Conservation (phyloP, 108 stramenopile species). For the Fragilariopsis cylindrus region DNA sequence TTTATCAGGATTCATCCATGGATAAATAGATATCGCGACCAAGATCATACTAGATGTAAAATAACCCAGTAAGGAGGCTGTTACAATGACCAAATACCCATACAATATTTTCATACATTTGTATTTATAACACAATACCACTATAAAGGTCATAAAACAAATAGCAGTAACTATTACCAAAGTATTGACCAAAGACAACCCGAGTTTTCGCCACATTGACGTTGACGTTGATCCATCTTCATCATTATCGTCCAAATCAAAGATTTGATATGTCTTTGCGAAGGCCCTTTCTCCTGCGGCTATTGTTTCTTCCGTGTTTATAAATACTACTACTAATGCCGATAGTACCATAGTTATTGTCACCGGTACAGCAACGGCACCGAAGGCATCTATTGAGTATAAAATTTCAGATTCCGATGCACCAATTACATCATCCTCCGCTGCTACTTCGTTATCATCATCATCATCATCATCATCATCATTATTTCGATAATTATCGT, state of each 20-base stretch:
- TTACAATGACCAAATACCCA: conserved; percentile 89
- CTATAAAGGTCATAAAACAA: conserved; percentile 84
- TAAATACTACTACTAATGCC: conserved; percentile 61
- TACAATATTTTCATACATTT: conserved; percentile 83
- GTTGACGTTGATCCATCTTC: neutral
- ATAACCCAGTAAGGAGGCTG: conserved; percentile 79
- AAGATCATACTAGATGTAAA: conserved; percentile 72
- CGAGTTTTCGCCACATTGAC: conserved; percentile 51
- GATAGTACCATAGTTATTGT: conserved; percentile 76
- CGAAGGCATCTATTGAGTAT: conserved; percentile 66
- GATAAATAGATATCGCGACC: conserved; percentile 75
- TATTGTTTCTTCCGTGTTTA: conserved; percentile 68
- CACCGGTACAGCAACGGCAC: conserved; percentile 55
- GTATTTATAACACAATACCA: conserved; percentile 91
- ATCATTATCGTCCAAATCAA: conserved; percentile 27
- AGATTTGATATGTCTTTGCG: conserved; percentile 54
- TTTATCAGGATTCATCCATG: conserved; percentile 67
- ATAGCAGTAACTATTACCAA: conserved; percentile 89
- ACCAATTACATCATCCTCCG: neutral
- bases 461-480: conserved; percentile 16
- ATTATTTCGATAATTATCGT: neutral
- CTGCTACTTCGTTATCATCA: neutral
- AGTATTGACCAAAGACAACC: conserved; percentile 84
- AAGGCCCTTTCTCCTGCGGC: conserved; percentile 54
- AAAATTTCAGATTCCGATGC: conserved; percentile 33